Evolutionary conservation across 2,329 filamentous ascomycete species (phyloP).

Genomic region (Ophiostoma sp.): DNA sequence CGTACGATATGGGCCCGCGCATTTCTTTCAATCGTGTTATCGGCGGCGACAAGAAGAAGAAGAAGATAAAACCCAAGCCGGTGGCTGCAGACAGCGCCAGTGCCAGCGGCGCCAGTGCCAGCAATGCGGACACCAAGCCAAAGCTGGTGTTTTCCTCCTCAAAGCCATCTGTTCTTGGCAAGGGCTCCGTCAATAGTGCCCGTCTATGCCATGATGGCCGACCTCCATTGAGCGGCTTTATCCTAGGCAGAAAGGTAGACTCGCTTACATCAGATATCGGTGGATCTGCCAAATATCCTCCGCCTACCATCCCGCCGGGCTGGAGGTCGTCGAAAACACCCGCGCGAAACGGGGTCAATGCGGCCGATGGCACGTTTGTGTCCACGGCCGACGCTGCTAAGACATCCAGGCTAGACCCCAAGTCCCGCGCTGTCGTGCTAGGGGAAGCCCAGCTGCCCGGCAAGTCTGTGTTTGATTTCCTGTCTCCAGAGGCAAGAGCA

Average conservation of each 20-base stretch:
- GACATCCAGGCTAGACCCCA: constrained; percentile 67
- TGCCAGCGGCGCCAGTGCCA: not conserved
- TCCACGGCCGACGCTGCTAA: constrained; percentile 75
- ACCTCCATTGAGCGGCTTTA: constrained; percentile 72
- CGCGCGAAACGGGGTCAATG: constrained; percentile 29
- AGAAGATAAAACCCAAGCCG: constrained; percentile 57
- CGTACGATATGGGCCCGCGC: constrained; percentile 83
- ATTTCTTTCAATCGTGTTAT: constrained; percentile 82
- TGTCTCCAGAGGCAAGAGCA: constrained; percentile 71
- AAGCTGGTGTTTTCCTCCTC: constrained; percentile 74
- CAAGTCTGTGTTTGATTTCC: constrained; percentile 93
- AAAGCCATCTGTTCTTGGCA: constrained; percentile 15
- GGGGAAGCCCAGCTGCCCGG: constrained; percentile 77
- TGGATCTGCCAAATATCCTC: constrained; percentile 48
- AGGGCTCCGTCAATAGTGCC: constrained; percentile 43
- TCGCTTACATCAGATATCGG: constrained; percentile 43
- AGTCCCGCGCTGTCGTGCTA: constrained; percentile 69
- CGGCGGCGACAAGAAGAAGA: constrained; percentile 76
- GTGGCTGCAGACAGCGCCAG: not conserved
- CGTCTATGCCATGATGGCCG: constrained; percentile 78
- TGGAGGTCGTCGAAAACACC: constrained; percentile 63
- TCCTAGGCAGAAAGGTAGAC: constrained; percentile 54
- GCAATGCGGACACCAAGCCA: constrained; percentile 42
- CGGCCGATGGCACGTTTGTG: constrained; percentile 39
- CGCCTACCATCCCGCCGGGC: constrained; percentile 61